Evolutionary conservation across 1,139 yeast species (phyloP), one percentile per base, ranked within the genome.

Genomic region (Debaryomyces robertsiae): DNA sequence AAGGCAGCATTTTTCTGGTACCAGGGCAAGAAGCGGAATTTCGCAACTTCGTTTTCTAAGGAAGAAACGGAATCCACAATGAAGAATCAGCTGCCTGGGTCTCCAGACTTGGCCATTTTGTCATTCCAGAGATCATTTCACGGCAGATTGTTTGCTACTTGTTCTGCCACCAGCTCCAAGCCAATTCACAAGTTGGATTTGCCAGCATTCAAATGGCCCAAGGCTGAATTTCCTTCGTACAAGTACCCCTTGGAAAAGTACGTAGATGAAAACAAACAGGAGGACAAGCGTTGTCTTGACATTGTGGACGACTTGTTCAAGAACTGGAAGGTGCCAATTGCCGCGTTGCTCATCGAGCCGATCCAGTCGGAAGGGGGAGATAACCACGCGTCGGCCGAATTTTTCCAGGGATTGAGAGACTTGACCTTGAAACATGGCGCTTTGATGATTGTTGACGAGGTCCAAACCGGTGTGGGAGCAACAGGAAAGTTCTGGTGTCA

Each of bases 321-420:
- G 48, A 67, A 70, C 34, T 81, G 86, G 84, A 61, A 67, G 27
- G 63, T 72, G 41, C 90, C 91, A 41, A 81, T 85, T 54, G 93
- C 93, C 18, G 93, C 87, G 44, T 72, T 83, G 32, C 77, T 85
- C 51, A 77, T 84, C 42, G 94, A 85, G 68, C 94, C 94, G 47
- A 81, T 86, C 48, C 94, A 85, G 65, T 81, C 91, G 27, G 94
- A 85, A 68, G 94, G 94, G 60, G 94, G 94, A 60, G 94, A 85
- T 65, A 84, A 84, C 72, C 95, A 85, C 59, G 94, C 86, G 10
- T 80, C 89, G 30, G 73, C 79, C 23, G 76, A 66, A 30, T 86
- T 84, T 67, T 84, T 85, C 84, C 91, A 84, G 64, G 86, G 88
- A 32, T 70, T 85, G 52, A 81, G 91, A 61, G 83, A 81, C 52